Base-by-base conservation (phyloP, 768 basidiomycete genomes). In the Saitozyma podzolica region DNA sequence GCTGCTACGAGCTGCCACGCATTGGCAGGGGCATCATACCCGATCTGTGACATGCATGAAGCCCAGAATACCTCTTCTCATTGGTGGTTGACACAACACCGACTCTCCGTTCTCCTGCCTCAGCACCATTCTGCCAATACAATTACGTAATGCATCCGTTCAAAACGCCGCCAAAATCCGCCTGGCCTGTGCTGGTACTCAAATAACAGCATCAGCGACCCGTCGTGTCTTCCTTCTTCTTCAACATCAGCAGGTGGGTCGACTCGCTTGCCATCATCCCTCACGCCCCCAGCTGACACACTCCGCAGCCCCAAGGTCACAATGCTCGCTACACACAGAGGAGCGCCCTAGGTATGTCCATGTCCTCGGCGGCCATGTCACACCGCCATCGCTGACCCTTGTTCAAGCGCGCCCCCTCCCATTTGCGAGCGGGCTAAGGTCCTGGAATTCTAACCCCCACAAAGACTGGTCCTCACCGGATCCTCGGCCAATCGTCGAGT, bases 351-450 rank as follows among this genome's bases (percentile, higher is more conserved):
- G 11, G 45, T 47, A 13, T 47, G 45, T 47, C 45, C 45, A 17
- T 13, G n/a, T 6, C 13, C n/a, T 47, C n/a, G 59, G 40, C 40
- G 8, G 3, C 40, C 19, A 13, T 50, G 40, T n/a, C 29, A 37
- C 39, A 3, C 17, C 16, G 58, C 29, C 29, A 29, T 29, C 29
- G 29, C 29, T 29, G 29, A 29, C 29, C 5, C 29, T 29, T 29
- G 29, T 29, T 29, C 2, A 29, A 29, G 29, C 29, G 29, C 29
- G 48, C 45, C 39, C 54, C 56, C 64, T 54, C 65, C 58, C 65
- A 58, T 68, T 76, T 72, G 56, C 76, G 73, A 79, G 74, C 78
- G 76, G 76, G 78, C 61, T 73, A 79, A 79, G 78, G 78, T 79
- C 78, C 78, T 79, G 78, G 78, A 73, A 79, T 79, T 79, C 60